Conservation (phyloP, 768 basidiomycete species). For the Amanita rimosa region DNA sequence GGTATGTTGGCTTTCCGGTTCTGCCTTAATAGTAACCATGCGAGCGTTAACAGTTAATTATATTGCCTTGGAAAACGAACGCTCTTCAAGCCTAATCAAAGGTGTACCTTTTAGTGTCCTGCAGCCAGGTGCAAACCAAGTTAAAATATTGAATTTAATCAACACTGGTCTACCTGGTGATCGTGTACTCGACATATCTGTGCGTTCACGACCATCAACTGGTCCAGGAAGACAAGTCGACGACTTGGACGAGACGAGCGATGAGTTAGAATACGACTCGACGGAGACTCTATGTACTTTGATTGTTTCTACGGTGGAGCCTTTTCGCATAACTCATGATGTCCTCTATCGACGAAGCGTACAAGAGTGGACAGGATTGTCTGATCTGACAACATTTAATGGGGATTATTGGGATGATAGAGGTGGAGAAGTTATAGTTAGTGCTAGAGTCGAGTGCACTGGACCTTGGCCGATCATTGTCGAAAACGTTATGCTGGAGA, state of each 20-base stretch:
- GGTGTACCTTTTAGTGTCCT: constrained; percentile 58
- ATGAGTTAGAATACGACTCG: constrained; percentile 15
- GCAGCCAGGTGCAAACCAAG: constrained; percentile 39
- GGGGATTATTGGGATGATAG: constrained; percentile 37
- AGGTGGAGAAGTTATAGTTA: constrained; percentile 49
- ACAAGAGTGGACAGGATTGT: constrained; percentile 30
- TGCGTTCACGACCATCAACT: constrained; percentile 42
- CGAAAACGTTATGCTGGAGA: constrained; percentile 32
- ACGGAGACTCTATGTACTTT: constrained; percentile 60
- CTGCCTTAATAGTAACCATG: not conserved
- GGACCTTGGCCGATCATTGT: constrained; percentile 50
- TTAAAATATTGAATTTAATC: constrained; percentile 54
- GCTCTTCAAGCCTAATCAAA: constrained; percentile 66
- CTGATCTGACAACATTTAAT: constrained; percentile 45
- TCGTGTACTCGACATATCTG: constrained; percentile 70
- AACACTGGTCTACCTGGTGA: constrained; percentile 57
- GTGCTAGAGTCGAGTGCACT: constrained; percentile 35
- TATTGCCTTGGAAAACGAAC: constrained; percentile 49
- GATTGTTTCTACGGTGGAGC: constrained; percentile 50
- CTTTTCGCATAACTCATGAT: constrained; percentile 43
- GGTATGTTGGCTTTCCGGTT: constrained; percentile 29
- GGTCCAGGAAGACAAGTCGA: constrained; percentile 12
- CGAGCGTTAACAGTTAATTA: constrained; percentile 34
- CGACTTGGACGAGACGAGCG: constrained; percentile 11
- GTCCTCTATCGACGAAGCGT: constrained; percentile 41